Conservation (phyloP, 768 basidiomycete genomes). For the Russula ochroleuca region DNA sequence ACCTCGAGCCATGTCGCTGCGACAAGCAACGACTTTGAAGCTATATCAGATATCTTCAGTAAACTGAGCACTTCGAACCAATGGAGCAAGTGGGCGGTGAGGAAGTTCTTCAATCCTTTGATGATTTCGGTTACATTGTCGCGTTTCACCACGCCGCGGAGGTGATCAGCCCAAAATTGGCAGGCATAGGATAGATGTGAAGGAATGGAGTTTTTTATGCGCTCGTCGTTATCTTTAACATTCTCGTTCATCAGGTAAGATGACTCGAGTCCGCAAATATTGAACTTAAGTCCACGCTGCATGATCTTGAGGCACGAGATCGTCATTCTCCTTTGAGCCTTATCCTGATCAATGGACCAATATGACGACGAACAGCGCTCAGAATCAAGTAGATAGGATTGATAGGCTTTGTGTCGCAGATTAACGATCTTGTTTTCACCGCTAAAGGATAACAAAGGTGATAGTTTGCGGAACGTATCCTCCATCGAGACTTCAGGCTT, state of each 20-base stretch:
- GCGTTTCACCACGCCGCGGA: conserved; percentile 16
- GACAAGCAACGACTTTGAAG: conserved; percentile 22
- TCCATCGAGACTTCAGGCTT: no score
- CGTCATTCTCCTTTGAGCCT: conserved; percentile 27
- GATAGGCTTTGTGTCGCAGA: conserved; percentile 13
- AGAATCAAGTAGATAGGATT: conserved; percentile 13
- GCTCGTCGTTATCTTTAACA: conserved; percentile 26
- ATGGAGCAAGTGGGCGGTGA: conserved; percentile 33
- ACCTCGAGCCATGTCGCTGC: conserved; percentile 22
- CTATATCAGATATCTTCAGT: conserved; percentile 19
- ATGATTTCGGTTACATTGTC: conserved; percentile 21
- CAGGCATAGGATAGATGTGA: conserved; percentile 37
- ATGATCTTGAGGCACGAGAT: conserved; percentile 34
- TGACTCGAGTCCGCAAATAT: conserved; percentile 38
- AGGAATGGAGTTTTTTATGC: conserved; percentile 30
- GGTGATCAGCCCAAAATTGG: conserved; percentile 38
- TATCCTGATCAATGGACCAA: conserved; percentile 4
- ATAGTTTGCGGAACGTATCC: no score
- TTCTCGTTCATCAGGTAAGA: conserved; percentile 35
- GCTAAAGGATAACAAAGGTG: no score
- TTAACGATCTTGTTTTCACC: no score
- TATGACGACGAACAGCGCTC: conserved; percentile 1
- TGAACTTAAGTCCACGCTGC: conserved; percentile 36
- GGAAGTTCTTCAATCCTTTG: conserved; percentile 27
- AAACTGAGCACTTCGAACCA: conserved; percentile 40